Conservation (phyloP, 139 green algal genomes). For the Chlorella vulgaris region DNA sequence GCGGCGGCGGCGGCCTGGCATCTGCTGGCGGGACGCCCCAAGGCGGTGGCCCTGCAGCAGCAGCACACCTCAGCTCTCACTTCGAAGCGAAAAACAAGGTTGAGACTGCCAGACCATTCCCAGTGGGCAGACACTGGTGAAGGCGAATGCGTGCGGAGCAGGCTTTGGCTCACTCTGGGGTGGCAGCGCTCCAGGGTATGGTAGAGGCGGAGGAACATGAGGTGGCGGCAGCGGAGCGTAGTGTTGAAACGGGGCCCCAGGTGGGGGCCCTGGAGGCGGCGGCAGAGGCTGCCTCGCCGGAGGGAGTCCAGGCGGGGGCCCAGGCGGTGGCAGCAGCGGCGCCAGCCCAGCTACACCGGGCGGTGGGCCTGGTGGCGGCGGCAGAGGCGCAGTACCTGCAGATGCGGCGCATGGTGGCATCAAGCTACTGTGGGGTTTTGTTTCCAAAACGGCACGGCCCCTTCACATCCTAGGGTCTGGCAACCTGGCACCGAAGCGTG, state of each 20-base stretch:
- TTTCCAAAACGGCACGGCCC: too few species aligned
- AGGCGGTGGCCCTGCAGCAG: constrained; percentile 7
- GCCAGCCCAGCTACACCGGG: constrained; percentile 7
- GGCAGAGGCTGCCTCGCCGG: constrained; percentile 26
- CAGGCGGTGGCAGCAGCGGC: constrained; percentile 36
- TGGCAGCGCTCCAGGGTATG: too few species aligned
- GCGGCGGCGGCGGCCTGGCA: not conserved
- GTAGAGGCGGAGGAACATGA: constrained; percentile 1
- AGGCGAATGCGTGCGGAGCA: too few species aligned
- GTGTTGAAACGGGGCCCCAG: too few species aligned
- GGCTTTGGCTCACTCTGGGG: too few species aligned
- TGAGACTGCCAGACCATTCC: too few species aligned
- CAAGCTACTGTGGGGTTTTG: not conserved
- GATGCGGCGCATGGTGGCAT: constrained; percentile 1
- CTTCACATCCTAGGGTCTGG: too few species aligned
- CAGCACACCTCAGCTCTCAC: not conserved
- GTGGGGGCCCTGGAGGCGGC: constrained; percentile 49
- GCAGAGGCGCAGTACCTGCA: constrained; percentile 1
- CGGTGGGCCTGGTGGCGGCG: constrained; percentile 29
- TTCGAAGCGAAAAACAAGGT: not conserved
- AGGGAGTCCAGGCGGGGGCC: constrained; percentile 22
- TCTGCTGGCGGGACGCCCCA: constrained; percentile 12
- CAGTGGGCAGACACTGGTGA: not conserved
- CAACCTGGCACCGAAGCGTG: too few species aligned
- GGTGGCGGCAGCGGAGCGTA: constrained; percentile 24